phyloP scores from a whole-genome alignment of 495 filamentous ascomycete genomes.

The Terfezia boudieri region DNA sequence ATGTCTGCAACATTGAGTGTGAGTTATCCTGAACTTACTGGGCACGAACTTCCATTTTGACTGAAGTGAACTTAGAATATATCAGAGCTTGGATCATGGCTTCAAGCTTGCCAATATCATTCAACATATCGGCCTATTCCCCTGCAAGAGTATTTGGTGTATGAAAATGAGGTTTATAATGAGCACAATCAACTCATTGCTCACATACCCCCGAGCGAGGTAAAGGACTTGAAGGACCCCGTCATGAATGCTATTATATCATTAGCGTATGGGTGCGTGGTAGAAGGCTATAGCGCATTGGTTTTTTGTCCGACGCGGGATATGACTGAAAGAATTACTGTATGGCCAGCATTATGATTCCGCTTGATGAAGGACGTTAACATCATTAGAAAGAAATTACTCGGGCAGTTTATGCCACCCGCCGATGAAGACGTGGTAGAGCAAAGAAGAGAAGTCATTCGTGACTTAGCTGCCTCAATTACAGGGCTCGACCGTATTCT shows the following conservation, averaged over 20 bases:
- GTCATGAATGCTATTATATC: slow-evolving; percentile 48
- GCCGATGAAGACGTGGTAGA: slow-evolving; percentile 31
- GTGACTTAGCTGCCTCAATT: slow-evolving; percentile 40
- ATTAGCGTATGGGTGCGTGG: slow-evolving; percentile 42
- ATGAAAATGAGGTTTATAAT: slow-evolving; percentile 46
- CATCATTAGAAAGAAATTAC: slow-evolving; percentile 8
- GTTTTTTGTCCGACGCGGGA: slow-evolving; percentile 56
- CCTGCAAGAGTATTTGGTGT: slow-evolving; percentile 56
- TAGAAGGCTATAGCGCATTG: slow-evolving; percentile 45
- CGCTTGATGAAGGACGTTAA: background rate
- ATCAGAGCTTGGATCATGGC: slow-evolving; percentile 44
- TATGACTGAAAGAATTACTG: slow-evolving; percentile 10
- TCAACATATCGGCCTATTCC: slow-evolving; percentile 55
- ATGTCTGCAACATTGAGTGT: slow-evolving; percentile 69
- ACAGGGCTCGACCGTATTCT: slow-evolving; percentile 47
- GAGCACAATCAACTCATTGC: slow-evolving; percentile 25
- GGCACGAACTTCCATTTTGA: background rate
- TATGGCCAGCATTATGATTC: background rate
- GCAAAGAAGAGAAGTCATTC: slow-evolving; percentile 41
- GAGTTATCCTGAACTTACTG: slow-evolving; percentile 2
- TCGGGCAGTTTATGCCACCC: slow-evolving; percentile 39
- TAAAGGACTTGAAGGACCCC: slow-evolving; percentile 38
- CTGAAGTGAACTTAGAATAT: slow-evolving; percentile 32
- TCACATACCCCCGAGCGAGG: slow-evolving; percentile 20
- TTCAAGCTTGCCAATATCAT: slow-evolving; percentile 46